Evolutionary conservation across 2,329 filamentous ascomycete species (phyloP).

Genomic region (Ophiosphaerella narmari): DNA sequence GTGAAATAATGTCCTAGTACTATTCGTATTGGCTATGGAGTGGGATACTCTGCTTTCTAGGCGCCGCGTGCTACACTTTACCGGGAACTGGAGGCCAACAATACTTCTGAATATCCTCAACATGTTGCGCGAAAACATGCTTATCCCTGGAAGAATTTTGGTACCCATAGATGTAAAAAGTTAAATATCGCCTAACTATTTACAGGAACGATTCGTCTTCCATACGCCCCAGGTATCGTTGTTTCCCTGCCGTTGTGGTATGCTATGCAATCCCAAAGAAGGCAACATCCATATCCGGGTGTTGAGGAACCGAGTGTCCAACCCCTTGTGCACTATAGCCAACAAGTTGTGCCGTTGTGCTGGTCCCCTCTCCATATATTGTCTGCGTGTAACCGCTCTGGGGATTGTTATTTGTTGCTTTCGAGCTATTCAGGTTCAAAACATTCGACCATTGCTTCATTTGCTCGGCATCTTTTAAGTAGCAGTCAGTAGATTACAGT

Average conservation of each 20-base stretch:
- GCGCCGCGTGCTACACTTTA: no score
- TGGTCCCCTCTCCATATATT: slow-evolving; percentile 30
- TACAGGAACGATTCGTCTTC: neutral
- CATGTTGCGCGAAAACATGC: no score
- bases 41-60: no score
- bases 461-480: slow-evolving; percentile 16
- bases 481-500: neutral
- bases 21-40: no score
- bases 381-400: slow-evolving; percentile 31
- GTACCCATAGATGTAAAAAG: no score
- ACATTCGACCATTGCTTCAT: slow-evolving; percentile 34
- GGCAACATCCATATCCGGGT: slow-evolving; percentile 17
- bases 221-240: neutral
- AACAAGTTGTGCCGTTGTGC: slow-evolving; percentile 21
- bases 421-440: slow-evolving; percentile 12
- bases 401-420: slow-evolving; percentile 23
- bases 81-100: no score
- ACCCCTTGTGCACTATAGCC: slow-evolving; percentile 29
- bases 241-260: neutral
- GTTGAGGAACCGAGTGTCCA: slow-evolving; percentile 29
- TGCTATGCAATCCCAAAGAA: slow-evolving; percentile 17
- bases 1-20: no score
- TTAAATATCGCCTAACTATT: no score
- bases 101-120: no score
- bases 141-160: no score